These are phyloP conservation scores for Pistacia vera DNA, from an alignment of 345 rosid species.

Conservation along the genomic window DNA sequence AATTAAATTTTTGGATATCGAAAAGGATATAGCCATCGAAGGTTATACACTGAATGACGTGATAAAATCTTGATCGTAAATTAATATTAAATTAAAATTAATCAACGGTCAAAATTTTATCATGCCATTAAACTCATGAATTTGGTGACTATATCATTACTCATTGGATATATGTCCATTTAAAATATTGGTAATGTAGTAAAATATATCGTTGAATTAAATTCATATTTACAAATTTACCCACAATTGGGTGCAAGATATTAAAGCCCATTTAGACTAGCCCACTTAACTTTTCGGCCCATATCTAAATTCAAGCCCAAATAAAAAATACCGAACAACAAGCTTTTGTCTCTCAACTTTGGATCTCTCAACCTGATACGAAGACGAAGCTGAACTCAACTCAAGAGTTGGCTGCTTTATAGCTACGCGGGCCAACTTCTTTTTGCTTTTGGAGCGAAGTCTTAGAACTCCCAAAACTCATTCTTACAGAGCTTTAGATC, in stretches of 20 bases:
- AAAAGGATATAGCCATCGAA: no score
- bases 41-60: no score
- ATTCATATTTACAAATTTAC: no score
- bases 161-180: no score
- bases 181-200: no score
- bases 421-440: not conserved
- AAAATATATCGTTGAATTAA: no score
- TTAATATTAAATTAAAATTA: no score
- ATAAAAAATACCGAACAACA: not conserved
- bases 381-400: not conserved
- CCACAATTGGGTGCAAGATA: not conserved
- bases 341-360: not conserved
- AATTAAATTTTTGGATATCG: no score
- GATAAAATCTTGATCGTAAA: no score
- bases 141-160: no score
- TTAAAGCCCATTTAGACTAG: not conserved
- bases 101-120: no score
- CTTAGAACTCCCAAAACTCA: not conserved
- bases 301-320: not conserved
- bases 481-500: slow-evolving; percentile 4
- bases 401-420: not conserved
- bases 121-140: no score
- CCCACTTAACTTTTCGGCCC: not conserved
- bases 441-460: not conserved
- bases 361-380: not conserved